Evolutionary conservation across 306 rosid species (phyloP), one percentile per base, ranked within the genome.

Genomic region (Quercus alba): DNA sequence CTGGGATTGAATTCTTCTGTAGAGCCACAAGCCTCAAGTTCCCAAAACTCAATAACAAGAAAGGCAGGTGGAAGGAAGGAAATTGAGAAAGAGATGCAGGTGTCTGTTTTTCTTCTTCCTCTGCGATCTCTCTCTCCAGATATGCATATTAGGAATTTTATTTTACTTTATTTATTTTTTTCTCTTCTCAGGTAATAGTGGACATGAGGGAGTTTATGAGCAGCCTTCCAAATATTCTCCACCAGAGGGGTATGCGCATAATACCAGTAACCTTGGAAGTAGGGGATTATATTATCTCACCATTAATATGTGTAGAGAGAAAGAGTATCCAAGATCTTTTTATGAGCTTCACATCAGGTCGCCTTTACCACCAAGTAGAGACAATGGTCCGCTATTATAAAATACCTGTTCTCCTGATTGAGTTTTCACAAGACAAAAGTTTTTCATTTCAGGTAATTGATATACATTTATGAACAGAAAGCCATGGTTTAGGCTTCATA

Each of bases 151-250:
- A 31, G 61, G 71, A 64, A 75, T 68, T 81, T 73, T 3, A 33
- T 33, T 19, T 33, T n/a, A 49, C 54, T 49, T 23, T 12, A 13
- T 21, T 21, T 41, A 8, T 8, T 41, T 41, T 41, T 30, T 83
- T 61, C 74, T 80, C 51, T 81, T 85, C 81, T 89, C 91, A 95
- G 99, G 88, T 95, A 82, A 91, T 93, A 75, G 99, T 95, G 76
- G 99, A 95, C 88, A 91, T 93, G 99, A 84, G 99, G 73, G 99
- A 95, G 84, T 95, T 95, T 90, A 95, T 95, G 99, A 95, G 99
- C 86, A 95, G 95, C 89, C 99, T 94, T 79, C 99, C 99, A 70
- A 93, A 88, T 85, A 94, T 94, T 86, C 99, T 94, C 80, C 99
- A 94, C 82, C 99, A 93, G 82, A 91, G 86, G 86, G 97, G 99